Base-by-base conservation (phyloP, 352 stramenopile species). In the Blastocystis sp. region DNA sequence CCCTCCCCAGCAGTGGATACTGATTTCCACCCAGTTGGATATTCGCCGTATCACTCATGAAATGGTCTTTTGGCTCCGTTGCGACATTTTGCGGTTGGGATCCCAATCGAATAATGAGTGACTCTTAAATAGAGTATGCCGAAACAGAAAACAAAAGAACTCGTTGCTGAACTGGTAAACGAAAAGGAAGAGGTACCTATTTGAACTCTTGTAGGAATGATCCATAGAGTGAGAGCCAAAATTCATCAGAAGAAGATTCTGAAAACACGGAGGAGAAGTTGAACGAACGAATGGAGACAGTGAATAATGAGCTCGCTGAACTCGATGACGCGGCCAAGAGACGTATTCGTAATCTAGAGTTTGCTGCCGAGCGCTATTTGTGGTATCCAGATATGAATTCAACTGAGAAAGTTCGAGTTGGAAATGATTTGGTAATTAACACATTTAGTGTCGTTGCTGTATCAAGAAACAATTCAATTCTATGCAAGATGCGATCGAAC, bases 1-100 rank as follows among this genome's bases (percentile, higher is more conserved):
- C 97, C 21, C 35, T 43, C 4, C 71, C 71, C 1, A 83, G 49
- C 19, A 19, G 29, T 27, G 63, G 63, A 74, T 74, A 74, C 27
- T 74, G 35, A 14, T 24, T 43, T 7, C 42, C 63, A 46, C 16
- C 59, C 3, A 69, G 59, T 32, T 69, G 59, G 35, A 69, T 42
- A 37, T n/a, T 32, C 59, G 16, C 24, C 29, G 14, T 32, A 37
- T 69, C 59, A 35, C 5, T 7, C 59, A 69, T 69, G 14, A 21
- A 46, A 46, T 37, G n/a, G n/a, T 4, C 24, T 35, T 19, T n/a
- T 46, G 39, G 39, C 3, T 46, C 39, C 9, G 9, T 46, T 46
- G 9, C 39, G 39, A 46, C 39, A 46, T 9, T 46, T 9, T 46
- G 2, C 39, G 39, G 39, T 46, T 46, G 39, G 39, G 39, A 46